Evolutionary conservation across 2,329 filamentous ascomycete species (phyloP).

Genomic region (Huntiella abstrusa): DNA sequence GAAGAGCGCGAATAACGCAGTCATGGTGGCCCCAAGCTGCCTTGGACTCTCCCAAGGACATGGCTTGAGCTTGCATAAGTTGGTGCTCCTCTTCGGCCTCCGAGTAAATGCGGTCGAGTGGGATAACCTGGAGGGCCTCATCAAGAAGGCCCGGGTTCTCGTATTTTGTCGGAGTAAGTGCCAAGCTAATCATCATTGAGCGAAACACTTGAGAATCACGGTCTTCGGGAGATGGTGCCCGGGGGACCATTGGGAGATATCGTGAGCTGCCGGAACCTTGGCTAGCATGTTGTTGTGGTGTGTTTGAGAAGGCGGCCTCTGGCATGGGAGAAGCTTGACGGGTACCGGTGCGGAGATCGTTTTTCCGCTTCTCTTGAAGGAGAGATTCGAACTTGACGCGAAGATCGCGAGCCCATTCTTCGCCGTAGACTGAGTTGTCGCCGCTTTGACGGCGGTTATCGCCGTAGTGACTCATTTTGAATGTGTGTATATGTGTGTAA

Average conservation of each 20-base stretch:
- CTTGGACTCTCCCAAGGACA: constrained; percentile 66
- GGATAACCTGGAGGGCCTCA: constrained; percentile 72
- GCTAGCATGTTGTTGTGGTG: constrained; percentile 27
- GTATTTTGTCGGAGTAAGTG: constrained; percentile 77
- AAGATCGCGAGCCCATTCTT: constrained; percentile 61
- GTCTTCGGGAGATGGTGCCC: constrained; percentile 48
- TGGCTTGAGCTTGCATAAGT: constrained; percentile 69
- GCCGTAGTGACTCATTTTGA: constrained; percentile 7
- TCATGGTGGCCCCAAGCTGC: constrained; percentile 96
- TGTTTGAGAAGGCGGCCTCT: constrained; percentile 16
- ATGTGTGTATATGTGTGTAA: constrained; percentile 1
- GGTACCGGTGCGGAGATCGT: constrained; percentile 39
- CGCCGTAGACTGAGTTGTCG: constrained; percentile 33
- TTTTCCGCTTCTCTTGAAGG: constrained; percentile 71
- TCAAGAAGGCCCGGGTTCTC: constrained; percentile 91
- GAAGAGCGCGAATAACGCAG: constrained; percentile 73
- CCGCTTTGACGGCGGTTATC: constrained; percentile 6
- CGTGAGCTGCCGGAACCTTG: constrained; percentile 28
- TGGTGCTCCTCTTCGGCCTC: constrained; percentile 90
- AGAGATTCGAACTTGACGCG: constrained; percentile 72
- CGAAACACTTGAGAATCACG: constrained; percentile 53
- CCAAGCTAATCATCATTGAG: constrained; percentile 69
- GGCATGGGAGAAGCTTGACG: constrained; percentile 39
- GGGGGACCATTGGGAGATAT: constrained; percentile 42
- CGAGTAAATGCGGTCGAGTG: constrained; percentile 75